These are phyloP conservation scores for Carex littledalei DNA, from an alignment of 176 grass and related monocot genomes.

Conservation along the genomic window DNA sequence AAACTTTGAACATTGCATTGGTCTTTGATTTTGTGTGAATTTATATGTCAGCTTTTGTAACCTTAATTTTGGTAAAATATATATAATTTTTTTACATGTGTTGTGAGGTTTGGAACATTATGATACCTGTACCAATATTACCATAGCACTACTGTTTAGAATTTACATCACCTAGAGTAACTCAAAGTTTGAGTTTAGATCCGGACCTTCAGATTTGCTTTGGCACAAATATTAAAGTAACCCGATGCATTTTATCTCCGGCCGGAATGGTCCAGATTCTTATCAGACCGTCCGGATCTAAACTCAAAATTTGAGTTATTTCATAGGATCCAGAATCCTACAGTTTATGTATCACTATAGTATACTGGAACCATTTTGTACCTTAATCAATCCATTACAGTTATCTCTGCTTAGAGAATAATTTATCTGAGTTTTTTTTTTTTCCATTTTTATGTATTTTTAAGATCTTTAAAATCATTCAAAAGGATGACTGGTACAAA, in stretches of 20 bases:
- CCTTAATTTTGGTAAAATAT: background rate
- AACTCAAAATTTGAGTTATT: too few relatives aligned
- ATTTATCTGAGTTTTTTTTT: background rate
- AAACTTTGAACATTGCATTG: background rate
- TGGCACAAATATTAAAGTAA: too few relatives aligned
- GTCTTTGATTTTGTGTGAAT: background rate
- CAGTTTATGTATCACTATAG: background rate
- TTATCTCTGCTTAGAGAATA: background rate
- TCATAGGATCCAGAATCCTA: too few relatives aligned
- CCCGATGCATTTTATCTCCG: too few relatives aligned
- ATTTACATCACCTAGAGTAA: too few relatives aligned
- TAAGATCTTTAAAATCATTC: slow-evolving; percentile 84
- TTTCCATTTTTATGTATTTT: slow-evolving; percentile 17
- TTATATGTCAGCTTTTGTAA: slow-evolving; percentile 20
- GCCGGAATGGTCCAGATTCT: too few relatives aligned
- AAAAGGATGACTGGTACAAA: slow-evolving; percentile 94
- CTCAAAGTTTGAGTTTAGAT: too few relatives aligned
- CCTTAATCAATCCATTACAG: background rate
- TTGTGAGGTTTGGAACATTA: background rate
- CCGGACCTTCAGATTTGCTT: too few relatives aligned
- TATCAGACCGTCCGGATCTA: too few relatives aligned
- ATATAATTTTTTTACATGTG: too few relatives aligned
- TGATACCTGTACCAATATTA: background rate
- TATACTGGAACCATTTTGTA: background rate
- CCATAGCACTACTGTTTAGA: too few relatives aligned